Evolutionary conservation across 2,329 filamentous ascomycete genomes (phyloP).

Genomic region (Neofusicoccum ribis): DNA sequence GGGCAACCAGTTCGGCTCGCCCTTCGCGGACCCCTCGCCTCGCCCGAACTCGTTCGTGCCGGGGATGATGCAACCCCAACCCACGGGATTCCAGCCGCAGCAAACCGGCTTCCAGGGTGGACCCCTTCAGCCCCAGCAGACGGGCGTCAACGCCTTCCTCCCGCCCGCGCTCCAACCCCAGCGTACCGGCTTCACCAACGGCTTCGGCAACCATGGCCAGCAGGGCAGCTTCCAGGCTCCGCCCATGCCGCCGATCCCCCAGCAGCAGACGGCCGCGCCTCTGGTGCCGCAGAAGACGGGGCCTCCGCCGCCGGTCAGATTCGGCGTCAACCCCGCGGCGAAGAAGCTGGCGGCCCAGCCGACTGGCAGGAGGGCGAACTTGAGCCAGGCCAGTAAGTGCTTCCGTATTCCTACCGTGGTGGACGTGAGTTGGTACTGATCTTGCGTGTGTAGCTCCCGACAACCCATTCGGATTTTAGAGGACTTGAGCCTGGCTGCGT

Average conservation of each 20-base stretch:
- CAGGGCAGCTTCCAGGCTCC: slow-evolving; percentile 48
- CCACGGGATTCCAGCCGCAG: slow-evolving; percentile 28
- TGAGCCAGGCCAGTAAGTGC: slow-evolving; percentile 92
- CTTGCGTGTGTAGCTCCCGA: slow-evolving; percentile 58
- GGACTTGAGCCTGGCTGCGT: not conserved
- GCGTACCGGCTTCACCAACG: slow-evolving; percentile 47
- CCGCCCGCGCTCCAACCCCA: slow-evolving; percentile 52
- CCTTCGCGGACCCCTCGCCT: slow-evolving; percentile 38
- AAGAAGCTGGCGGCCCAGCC: slow-evolving; percentile 83
- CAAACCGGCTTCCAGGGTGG: slow-evolving; percentile 30
- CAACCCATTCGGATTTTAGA: slow-evolving; percentile 69
- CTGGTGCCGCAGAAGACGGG: slow-evolving; percentile 78
- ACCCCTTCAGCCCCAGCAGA: slow-evolving; percentile 54
- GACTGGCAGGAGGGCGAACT: slow-evolving; percentile 85
- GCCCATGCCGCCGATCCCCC: slow-evolving; percentile 58
- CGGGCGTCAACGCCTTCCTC: slow-evolving; percentile 52
- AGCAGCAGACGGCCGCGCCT: slow-evolving; percentile 61
- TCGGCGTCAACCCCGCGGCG: slow-evolving; percentile 71
- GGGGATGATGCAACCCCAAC: not conserved
- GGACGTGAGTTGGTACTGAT: not conserved
- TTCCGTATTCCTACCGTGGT: slow-evolving; percentile 9
- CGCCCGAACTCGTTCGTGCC: slow-evolving; percentile 12
- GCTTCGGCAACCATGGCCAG: slow-evolving; percentile 36
- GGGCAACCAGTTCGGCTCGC: slow-evolving; percentile 45
- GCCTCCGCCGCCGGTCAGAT: slow-evolving; percentile 82